Evolutionary conservation across 2,329 filamentous ascomycete genomes (phyloP), one percentile per base, ranked within the genome.

Genomic region (Aquanectria penicillioides): DNA sequence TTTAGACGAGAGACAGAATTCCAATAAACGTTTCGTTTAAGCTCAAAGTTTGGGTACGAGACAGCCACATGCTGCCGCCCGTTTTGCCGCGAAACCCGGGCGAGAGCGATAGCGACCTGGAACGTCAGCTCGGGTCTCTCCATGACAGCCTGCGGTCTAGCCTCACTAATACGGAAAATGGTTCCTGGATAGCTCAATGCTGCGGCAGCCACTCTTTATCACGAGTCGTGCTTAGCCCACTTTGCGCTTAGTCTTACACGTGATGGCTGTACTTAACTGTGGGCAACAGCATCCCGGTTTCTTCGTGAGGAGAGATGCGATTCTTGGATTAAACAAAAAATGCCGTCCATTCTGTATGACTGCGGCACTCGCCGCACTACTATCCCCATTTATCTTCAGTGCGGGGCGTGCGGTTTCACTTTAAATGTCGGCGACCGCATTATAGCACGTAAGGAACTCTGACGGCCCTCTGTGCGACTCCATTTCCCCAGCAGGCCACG

Each of bases 331-430:
- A 46, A 46, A 46, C 41, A 46, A 26, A n/a, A n/a, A 13, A 46
- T 46, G 41, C 41, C 46, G 22, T 49, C 46, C 12, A 23, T 37
- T 36, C 44, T 37, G 8, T 36, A 49, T 49, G 33, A 31, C 15
- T 49, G 31, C 33, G 46, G 33, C 33, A 23, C 25, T 33, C 46
- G 46, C 23, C 46, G 31, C 46, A 26, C 23, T 17, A 28, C 46
- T 12, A 37, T 49, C 23, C 46, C 46, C 12, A 23, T 49, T 18
- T 49, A 49, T 20, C 46, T 49, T 28, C 46, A 49, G 18, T 49
- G 46, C 33, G 46, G 46, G n/a, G 46, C 33, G 3, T 49, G 46
- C 25, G 46, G 46, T 20, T 49, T 49, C 46, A 49, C 46, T 15
- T 49, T 49, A 31, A 36, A 33, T 17, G 17, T 37, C 31, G 34